Evolutionary conservation across 2,329 filamentous ascomycete species (phyloP).

Genomic region (Pseudogymnoascus sp.): DNA sequence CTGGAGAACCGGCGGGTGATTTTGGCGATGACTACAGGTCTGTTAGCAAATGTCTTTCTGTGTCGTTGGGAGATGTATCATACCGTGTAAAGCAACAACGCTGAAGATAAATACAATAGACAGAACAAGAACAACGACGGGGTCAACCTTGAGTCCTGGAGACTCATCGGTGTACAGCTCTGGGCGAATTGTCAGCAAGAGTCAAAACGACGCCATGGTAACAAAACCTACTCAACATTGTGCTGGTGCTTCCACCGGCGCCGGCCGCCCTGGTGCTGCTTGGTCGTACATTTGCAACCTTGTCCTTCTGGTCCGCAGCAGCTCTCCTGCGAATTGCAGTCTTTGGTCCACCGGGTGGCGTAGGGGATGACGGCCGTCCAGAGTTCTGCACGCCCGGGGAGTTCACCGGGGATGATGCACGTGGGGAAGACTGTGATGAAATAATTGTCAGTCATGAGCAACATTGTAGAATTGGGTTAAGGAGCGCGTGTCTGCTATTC

Average conservation of each 20-base stretch:
- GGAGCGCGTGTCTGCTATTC: not conserved
- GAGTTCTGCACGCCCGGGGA: conserved; percentile 49
- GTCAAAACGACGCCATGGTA: not conserved
- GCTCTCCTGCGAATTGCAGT: conserved; percentile 93
- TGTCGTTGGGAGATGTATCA: conserved; percentile 31
- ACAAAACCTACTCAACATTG: conserved; percentile 79
- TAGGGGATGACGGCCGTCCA: conserved; percentile 78
- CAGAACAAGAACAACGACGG: conserved; percentile 91
- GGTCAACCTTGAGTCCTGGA: conserved; percentile 93
- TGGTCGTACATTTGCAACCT: conserved; percentile 86
- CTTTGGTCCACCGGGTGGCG: conserved; percentile 86
- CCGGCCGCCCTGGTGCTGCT: conserved; percentile 89
- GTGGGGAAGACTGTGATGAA: conserved; percentile 28
- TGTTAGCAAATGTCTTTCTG: conserved; percentile 1
- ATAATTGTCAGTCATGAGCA: not conserved
- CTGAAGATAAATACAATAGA: conserved; percentile 98
- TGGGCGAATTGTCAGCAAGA: conserved; percentile 29
- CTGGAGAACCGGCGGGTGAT: conserved; percentile 76
- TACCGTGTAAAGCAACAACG: conserved; percentile 95
- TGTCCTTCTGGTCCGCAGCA: conserved; percentile 94
- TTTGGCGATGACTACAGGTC: conserved; percentile 76
- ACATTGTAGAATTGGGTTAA: not conserved
- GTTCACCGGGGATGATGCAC: conserved; percentile 50
- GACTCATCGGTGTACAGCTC: conserved; percentile 97
- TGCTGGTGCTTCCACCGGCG: conserved; percentile 92